Evolutionary conservation across 345 rosid species (phyloP).

Genomic region (Citrus unshiu): DNA sequence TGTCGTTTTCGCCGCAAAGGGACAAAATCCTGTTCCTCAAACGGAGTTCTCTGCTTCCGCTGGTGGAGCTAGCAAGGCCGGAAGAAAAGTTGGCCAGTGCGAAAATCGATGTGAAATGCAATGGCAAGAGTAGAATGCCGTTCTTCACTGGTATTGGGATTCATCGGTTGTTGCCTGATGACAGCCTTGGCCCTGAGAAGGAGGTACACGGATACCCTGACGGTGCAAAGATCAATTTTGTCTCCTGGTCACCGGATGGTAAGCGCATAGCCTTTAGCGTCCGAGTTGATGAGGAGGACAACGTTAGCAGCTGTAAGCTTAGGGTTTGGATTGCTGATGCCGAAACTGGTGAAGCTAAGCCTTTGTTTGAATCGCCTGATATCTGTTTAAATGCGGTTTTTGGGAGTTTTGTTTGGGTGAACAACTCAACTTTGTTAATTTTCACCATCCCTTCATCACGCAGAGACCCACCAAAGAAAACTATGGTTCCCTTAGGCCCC

Average conservation of each 20-base stretch:
- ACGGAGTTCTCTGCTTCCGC: conserved; percentile 82
- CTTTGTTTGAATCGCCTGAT: conserved; percentile 64
- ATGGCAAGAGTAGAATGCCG: conserved; percentile 87
- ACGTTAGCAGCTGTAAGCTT: conserved; percentile 51
- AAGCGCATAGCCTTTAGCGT: conserved; percentile 75
- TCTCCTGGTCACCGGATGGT: conserved; percentile 85
- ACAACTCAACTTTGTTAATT: conserved; percentile 67
- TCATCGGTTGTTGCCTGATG: conserved; percentile 72
- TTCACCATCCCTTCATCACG: conserved; percentile 76
- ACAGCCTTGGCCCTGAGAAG: conserved; percentile 74
- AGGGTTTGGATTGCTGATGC: conserved; percentile 82
- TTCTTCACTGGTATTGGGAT: conserved; percentile 91
- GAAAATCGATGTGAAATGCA: conserved; percentile 76
- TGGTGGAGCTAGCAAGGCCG: conserved; percentile 78
- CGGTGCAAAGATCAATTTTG: conserved; percentile 85
- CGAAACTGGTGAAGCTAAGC: conserved; percentile 75
- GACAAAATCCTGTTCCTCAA: conserved; percentile 83
- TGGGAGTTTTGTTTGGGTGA: conserved; percentile 85
- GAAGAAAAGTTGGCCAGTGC: conserved; percentile 94
- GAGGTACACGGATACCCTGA: conserved; percentile 85
- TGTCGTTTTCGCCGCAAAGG: conserved; percentile 88
- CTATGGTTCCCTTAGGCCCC: conserved; percentile 88
- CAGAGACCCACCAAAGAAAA: conserved; percentile 80
- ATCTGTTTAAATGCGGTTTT: conserved; percentile 73
- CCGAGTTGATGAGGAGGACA: conserved; percentile 62